Base-by-base conservation (phyloP, 768 basidiomycete species). In the Auriscalpium microsporum region DNA sequence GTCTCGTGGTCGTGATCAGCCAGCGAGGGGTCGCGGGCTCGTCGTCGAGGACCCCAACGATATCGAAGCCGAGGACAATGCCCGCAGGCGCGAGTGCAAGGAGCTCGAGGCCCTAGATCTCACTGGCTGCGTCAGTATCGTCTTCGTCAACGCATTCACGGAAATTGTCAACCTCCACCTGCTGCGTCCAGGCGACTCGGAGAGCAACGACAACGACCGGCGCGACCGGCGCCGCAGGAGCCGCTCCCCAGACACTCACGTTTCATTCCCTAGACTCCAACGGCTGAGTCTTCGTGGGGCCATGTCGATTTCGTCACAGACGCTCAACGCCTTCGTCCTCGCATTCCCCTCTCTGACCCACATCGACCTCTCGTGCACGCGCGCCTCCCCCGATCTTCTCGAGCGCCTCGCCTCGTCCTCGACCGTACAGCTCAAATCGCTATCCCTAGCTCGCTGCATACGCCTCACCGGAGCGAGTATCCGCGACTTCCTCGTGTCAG, bases 51-150 rank as follows among this genome's bases (percentile, higher is more conserved):
- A 83, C 42, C 62, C 71, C 7, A 72, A 76, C 56, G 86, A 88
- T 55, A 69, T 71, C 1, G 90, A 93, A 53, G 87, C 87, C 53
- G 85, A 90, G 57, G 87, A 90, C 52, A 78, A 82, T 55, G 86
- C 90, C 55, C 76, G 89, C 51, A 79, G 85, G 62, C 59, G 52
- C 44, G 59, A 61, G 16, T 58, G 48, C 45, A 83, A 75, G 62
- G 84, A 90, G 53, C 73, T 99, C 4, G 84, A 92, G 67, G 94
- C 94, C 4, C 75, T 95, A 50, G 95, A 99, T 67, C 72, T 98
- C 52, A 97, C 94, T 7, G 95, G 94, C 62, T 97, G 95, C 65
- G 88, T 97, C 70, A 93, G 90, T 65, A 81, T 82, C 19, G 87
- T 93, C 1, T 97, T 96, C 66, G 87, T 89, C 55, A 82, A 86